phyloP scores from a whole-genome alignment of 495 filamentous ascomycete species.

The Parmelia sp. region DNA sequence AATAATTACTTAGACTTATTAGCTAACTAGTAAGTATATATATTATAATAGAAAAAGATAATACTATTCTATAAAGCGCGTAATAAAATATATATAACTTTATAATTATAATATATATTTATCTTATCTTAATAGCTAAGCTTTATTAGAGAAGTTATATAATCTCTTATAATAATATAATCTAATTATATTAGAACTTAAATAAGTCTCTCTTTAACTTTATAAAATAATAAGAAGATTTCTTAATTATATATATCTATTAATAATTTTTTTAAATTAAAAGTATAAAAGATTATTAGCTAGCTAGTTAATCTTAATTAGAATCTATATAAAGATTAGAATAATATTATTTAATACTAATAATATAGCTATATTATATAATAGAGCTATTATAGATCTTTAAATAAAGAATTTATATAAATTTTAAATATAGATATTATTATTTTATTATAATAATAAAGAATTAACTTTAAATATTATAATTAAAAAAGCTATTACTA shows the following conservation, averaged over 20 bases:
- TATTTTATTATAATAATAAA: not conserved
- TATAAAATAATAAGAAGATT: not conserved
- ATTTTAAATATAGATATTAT: not conserved
- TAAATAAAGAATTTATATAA: not conserved
- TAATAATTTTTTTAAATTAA: not conserved
- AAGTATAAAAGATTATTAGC: not conserved
- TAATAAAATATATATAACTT: no score
- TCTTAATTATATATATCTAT: not conserved
- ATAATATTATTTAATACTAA: not conserved
- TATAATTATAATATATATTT: not conserved
- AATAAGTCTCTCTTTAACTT: not conserved
- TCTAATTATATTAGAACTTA: not conserved
- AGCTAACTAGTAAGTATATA: no score
- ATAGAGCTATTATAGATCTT: not conserved
- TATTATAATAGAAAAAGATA: no score
- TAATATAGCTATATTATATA: not conserved
- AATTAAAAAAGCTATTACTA: not conserved
- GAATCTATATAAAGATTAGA: not conserved
- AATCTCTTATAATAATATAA: not conserved
- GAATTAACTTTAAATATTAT: not conserved
- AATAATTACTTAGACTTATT: no score
- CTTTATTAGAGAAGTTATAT: not conserved
- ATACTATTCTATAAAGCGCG: no score
- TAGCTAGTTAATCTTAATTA: not conserved
- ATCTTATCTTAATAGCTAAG: not conserved